Evolutionary conservation across 768 basidiomycete genomes (phyloP).

Genomic region (Rhodosporidiobolus odoratus): DNA sequence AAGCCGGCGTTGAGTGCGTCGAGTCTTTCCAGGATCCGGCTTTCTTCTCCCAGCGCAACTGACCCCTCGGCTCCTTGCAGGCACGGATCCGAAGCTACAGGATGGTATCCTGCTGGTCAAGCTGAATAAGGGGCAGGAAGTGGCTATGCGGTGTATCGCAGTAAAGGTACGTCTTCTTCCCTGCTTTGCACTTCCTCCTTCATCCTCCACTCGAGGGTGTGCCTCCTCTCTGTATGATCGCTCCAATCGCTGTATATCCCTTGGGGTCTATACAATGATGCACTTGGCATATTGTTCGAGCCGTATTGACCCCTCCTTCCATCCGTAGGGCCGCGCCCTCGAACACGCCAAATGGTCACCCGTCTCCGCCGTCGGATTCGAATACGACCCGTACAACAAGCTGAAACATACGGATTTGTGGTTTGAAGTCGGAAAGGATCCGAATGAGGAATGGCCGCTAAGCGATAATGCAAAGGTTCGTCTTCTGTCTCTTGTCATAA

Average conservation of each 20-base stretch:
- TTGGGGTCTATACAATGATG: too few relatives aligned
- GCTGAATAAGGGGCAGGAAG: constrained; percentile 87
- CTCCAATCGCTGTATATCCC: too few relatives aligned
- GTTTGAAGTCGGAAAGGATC: constrained; percentile 67
- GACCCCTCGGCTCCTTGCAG: neutral
- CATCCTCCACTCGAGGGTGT: neutral
- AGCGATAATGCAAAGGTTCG: constrained; percentile 85
- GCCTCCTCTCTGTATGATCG: neutral
- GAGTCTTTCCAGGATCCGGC: neutral
- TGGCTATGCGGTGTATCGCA: constrained; percentile 76
- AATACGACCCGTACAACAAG: constrained; percentile 98
- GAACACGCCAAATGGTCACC: constrained; percentile 99
- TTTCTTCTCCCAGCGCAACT: neutral
- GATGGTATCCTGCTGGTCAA: constrained; percentile 70
- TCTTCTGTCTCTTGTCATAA: constrained; percentile 43
- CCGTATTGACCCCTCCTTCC: too few relatives aligned
- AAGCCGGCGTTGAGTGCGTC: constrained; percentile 37
- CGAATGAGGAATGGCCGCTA: constrained; percentile 82
- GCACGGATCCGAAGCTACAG: constrained; percentile 17
- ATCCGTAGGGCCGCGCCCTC: constrained; percentile 80
- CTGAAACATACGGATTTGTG: constrained; percentile 92
- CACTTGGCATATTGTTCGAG: too few relatives aligned
- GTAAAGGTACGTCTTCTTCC: constrained; percentile 71
- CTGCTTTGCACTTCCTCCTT: neutral
- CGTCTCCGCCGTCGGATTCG: constrained; percentile 86